Evolutionary conservation across 345 rosid species (phyloP).

Genomic region (Iberis pinnata): DNA sequence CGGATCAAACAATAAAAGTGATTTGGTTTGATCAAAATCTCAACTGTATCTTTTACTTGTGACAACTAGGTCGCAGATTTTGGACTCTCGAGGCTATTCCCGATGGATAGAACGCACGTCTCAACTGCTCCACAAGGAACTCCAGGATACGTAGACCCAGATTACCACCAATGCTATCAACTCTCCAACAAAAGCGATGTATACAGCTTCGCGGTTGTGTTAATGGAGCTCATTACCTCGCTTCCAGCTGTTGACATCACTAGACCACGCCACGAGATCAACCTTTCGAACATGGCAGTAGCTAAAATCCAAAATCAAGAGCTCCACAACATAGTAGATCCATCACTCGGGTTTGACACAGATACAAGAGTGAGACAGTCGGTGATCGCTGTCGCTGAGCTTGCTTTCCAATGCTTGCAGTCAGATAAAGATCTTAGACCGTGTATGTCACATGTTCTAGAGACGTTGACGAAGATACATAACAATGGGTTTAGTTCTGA

Average conservation of each 20-base stretch:
- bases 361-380: conserved; percentile 39
- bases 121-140: conserved; percentile 96
- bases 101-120: conserved; percentile 57
- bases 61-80: conserved; percentile 67
- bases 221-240: conserved; percentile 49
- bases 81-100: conserved; percentile 81
- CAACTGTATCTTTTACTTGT: too few relatives aligned
- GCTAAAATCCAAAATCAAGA: conserved; percentile 57
- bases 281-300: conserved; percentile 66
- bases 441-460: conserved; percentile 47
- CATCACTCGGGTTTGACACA: conserved; percentile 55
- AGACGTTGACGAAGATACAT: conserved; percentile 40
- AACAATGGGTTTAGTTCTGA: conserved; percentile 16
- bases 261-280: conserved; percentile 73
- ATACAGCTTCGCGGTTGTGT: conserved; percentile 35
- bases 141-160: conserved; percentile 92
- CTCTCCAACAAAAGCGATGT: conserved; percentile 85
- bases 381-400: conserved; percentile 66
- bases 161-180: conserved; percentile 78
- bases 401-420: conserved; percentile 81
- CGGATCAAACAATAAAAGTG: too few relatives aligned
- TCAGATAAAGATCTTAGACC: conserved; percentile 65
- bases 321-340: conserved; percentile 66
- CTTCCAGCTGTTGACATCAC: conserved; percentile 84
- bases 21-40: background rate